These are phyloP conservation scores for Raffaelea deltoideospora DNA, from an alignment of 2,329 filamentous ascomycete genomes.

Conservation along the genomic window DNA sequence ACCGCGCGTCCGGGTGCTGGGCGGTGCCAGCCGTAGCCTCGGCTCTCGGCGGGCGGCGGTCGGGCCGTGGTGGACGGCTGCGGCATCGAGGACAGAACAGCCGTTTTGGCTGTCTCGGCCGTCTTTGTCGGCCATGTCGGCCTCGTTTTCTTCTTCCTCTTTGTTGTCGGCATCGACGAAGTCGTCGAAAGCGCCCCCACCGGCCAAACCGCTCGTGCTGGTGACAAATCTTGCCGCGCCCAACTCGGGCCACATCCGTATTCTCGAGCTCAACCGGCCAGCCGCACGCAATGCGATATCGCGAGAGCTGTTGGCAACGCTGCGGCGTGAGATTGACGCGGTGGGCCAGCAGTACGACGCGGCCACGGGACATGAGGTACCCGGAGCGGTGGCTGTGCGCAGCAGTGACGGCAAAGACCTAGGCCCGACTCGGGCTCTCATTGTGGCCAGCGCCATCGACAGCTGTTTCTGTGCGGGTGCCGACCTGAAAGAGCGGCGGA, in stretches of 20 bases:
- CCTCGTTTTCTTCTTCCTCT: too few species aligned
- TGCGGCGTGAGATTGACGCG: constrained; percentile 57
- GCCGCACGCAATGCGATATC: constrained; percentile 85
- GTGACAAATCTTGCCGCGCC: constrained; percentile 64
- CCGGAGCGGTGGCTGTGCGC: constrained; percentile 18
- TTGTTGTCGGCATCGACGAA: too few species aligned
- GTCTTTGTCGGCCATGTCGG: too few species aligned
- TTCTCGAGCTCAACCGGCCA: constrained; percentile 78
- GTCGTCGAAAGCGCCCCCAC: too few species aligned
- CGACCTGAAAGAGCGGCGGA: constrained; percentile 75
- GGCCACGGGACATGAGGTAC: constrained; percentile 34
- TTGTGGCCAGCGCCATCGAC: constrained; percentile 76
- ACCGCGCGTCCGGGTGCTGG: too few species aligned
- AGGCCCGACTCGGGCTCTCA: constrained; percentile 56
- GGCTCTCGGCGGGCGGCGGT: too few species aligned
- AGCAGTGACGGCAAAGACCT: too few species aligned
- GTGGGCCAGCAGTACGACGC: constrained; percentile 49
- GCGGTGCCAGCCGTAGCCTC: too few species aligned
- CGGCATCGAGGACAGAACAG: too few species aligned
- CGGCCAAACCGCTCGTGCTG: constrained; percentile 41
- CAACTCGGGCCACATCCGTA: constrained; percentile 67
- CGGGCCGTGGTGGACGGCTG: too few species aligned
- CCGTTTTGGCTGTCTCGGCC: too few species aligned
- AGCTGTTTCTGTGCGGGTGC: constrained; percentile 85
- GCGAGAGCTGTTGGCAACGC: constrained; percentile 52